Evolutionary conservation across 768 basidiomycete species (phyloP), one percentile per base, ranked within the genome.

Genomic region (Trichaptum fuscoviolaceum): DNA sequence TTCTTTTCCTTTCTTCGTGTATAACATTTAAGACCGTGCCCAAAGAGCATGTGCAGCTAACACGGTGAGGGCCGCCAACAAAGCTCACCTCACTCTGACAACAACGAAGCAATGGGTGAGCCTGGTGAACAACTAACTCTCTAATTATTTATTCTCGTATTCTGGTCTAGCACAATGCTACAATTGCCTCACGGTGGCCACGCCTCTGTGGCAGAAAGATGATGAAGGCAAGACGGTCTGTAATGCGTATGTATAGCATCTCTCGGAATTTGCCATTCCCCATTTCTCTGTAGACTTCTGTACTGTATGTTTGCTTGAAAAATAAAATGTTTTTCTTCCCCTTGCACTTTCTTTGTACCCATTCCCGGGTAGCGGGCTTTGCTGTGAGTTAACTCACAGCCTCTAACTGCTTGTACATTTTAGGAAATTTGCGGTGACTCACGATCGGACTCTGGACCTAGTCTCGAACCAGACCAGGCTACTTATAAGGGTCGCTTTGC

Each of bases 201-300:
- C 92, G 6, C 93, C 93, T 15, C 84, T 94, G 57, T 94, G 92
- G 92, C 84, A 93, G 69, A 94, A 94, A 77, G 93, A 94, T 71
- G 92, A 93, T 70, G 93, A 93, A 77, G 92, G 92, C 65, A 92
- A 92, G 80, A 94, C 92, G 0, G 91, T 94, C 57, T 94, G 93
- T 80, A 94, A 94, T 72, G 92, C 93, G 89, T 93, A 75, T 76
- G 89, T 85, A 30, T 36, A 36, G 17, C 35, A 36, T 7, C 35
- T 27, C 58, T 59, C 34, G 62, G 52, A 18, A 25, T 34, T 59
- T 58, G 12, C 24, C 59, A 23, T 64, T 27, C 42, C n/a, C 35
- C 66, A 63, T n/a, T n/a, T n/a, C n/a, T 58, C 20, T 64, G 62
- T 65, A 35, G 67, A 63, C 67, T 92, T 91, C 34, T 93, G 92